These are phyloP conservation scores for Lathyrus aphaca DNA, from an alignment of 306 rosid species.

Conservation along the genomic window DNA sequence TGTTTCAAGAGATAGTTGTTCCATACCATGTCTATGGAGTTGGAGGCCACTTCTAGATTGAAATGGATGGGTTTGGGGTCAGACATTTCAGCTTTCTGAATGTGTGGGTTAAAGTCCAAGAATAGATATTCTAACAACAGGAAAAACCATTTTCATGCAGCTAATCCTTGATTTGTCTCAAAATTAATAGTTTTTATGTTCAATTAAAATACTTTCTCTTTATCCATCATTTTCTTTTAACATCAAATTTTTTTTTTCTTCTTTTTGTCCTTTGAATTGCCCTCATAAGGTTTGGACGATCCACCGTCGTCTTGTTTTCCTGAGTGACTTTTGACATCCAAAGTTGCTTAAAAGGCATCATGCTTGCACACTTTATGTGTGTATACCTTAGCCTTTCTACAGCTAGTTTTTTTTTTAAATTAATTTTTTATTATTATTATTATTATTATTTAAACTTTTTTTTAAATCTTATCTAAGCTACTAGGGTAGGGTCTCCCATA, in stretches of 20 bases:
- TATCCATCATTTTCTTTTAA: neutral
- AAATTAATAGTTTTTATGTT: conserved; percentile 13
- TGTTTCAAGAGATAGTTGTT: conserved; percentile 24
- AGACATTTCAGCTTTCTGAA: conserved; percentile 29
- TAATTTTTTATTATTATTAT: too few species aligned
- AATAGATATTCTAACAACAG: conserved; percentile 7
- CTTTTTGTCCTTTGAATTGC: neutral
- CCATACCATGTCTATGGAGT: conserved; percentile 30
- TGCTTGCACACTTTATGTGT: conserved; percentile 26
- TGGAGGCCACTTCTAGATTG: conserved; percentile 29
- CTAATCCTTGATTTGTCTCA: conserved; percentile 29
- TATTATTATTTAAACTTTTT: too few species aligned
- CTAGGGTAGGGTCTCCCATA: conserved; percentile 1
- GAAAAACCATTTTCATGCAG: conserved; percentile 26
- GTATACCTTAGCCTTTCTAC: neutral
- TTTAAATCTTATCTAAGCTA: conserved; percentile 1
- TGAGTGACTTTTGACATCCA: conserved; percentile 16
- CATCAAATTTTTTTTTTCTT: neutral
- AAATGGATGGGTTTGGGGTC: conserved; percentile 25
- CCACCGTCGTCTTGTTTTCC: conserved; percentile 21
- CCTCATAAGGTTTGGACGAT: conserved; percentile 11
- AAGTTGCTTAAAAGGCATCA: conserved; percentile 4
- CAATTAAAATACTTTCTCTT: conserved; percentile 13
- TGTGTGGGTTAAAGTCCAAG: conserved; percentile 17
- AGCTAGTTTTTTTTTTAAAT: too few species aligned